These are phyloP conservation scores for Colletotrichum sidae DNA, from an alignment of 2,329 filamentous ascomycete genomes.

Conservation along the genomic window DNA sequence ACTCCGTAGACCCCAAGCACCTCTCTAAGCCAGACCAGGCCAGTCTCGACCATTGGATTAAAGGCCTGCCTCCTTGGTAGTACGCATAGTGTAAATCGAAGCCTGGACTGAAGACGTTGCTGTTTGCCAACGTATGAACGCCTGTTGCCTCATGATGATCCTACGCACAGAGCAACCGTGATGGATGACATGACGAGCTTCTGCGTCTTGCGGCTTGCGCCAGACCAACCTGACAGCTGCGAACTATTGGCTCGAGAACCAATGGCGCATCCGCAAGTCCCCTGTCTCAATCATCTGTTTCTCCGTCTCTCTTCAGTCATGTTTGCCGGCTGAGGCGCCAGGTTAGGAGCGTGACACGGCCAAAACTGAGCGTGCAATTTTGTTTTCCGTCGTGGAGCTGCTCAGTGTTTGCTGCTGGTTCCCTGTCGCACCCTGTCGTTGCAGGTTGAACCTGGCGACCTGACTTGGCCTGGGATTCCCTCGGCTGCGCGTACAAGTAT, in stretches of 20 bases:
- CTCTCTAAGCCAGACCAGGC: background rate
- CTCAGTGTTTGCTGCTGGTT: conserved; percentile 8
- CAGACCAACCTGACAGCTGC: conserved; percentile 23
- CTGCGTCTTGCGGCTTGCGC: conserved; percentile 8
- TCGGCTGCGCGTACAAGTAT: conserved; percentile 1
- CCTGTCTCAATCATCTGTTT: conserved; percentile 14
- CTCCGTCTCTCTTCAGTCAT: no score
- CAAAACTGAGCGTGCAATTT: conserved; percentile 10
- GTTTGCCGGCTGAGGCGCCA: conserved; percentile 20
- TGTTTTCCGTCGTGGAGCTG: conserved; percentile 10
- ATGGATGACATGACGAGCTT: background rate
- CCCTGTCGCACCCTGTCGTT: conserved; percentile 3
- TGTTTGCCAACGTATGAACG: conserved; percentile 25
- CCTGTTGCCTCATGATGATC: background rate
- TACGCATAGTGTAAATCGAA: background rate
- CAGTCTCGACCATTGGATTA: conserved; percentile 6
- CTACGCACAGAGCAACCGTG: background rate
- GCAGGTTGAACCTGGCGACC: background rate
- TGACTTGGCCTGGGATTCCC: conserved; percentile 25
- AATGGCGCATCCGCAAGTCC: conserved; percentile 24
- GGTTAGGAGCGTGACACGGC: conserved; percentile 1
- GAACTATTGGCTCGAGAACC: conserved; percentile 12
- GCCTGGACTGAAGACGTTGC: background rate
- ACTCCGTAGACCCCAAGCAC: no score
- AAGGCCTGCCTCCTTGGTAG: conserved; percentile 11